Evolutionary conservation across 1,139 yeast species (phyloP), one percentile per base, ranked within the genome.

Genomic region (Scheffersomyces illinoinensis): DNA sequence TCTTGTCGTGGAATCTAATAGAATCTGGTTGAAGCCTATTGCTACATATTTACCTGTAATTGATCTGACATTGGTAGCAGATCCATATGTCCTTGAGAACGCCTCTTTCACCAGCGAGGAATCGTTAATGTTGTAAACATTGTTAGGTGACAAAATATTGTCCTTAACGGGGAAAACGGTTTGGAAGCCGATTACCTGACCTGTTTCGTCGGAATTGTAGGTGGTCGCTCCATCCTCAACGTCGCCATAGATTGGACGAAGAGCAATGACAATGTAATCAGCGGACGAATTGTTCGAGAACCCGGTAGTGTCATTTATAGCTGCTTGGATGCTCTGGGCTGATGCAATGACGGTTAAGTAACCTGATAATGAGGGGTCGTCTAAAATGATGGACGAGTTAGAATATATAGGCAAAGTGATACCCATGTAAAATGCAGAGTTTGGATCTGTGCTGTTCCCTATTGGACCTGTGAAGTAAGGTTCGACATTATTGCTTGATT

Each of bases 371-470:
- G 84, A 79, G 3, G 90, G 87, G 19, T 82, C 76, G 43, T 82
- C 75, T 26, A 89, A 73, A 56, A 91, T 77, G 26, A 91, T 88
- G 5, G 97, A 90, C 17, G 89, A 82, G 68, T 90, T 89, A 18
- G 92, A 85, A 67, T 81, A 86, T 1, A 93, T 84, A 0, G 97
- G 96, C 6, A 92, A 66, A 0, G 92, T 86, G 53, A 88, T 68
- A 1, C 91, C 87, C 74, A 86, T 73, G 67, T 81, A 83, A 64
- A 78, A 78, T 3, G 73, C 56, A 18, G 71, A 50, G 76, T 74
- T 73, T 14, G 51, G 51, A 19, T 48, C 51, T 4, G 71, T 64
- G 47, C 73, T 75, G 64, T 85, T 84, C 33, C 76, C 59, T 0
- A 84, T 75, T 0, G 95, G 95, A 1, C 93, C 93, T 0, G 86